Percentiles rank a stretch among this genome's conserved stretches.
These are phyloP conservation scores for Isabelozyma pseudorhagii DNA, from an alignment of 805 yeast species.

Conservation along the genomic window DNA sequence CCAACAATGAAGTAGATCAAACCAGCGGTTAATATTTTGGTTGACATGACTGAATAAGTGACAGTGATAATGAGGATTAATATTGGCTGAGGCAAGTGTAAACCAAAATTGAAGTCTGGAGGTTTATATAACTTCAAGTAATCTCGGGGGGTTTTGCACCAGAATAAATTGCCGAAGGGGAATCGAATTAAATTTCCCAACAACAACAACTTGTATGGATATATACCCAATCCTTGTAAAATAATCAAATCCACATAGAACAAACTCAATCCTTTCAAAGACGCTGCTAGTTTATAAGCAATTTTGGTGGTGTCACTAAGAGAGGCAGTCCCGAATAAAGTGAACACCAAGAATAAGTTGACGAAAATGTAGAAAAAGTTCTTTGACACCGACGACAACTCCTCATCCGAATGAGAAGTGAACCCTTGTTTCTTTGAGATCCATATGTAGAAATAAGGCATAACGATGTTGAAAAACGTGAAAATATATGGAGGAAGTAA, in stretches of 20 bases:
- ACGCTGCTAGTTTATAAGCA: slow-evolving; percentile 81
- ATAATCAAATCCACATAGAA: slow-evolving; percentile 87
- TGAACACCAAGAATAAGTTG: slow-evolving; percentile 88
- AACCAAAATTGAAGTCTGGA: slow-evolving; percentile 87
- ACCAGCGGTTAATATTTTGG: slow-evolving; percentile 83
- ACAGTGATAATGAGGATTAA: slow-evolving; percentile 80
- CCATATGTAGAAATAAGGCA: slow-evolving; percentile 86
- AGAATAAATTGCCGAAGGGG: slow-evolving; percentile 50
- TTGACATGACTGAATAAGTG: slow-evolving; percentile 84
- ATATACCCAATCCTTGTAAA: slow-evolving; percentile 82
- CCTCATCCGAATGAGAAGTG: slow-evolving; percentile 90
- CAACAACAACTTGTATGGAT: slow-evolving; percentile 82
- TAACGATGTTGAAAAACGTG: slow-evolving; percentile 74
- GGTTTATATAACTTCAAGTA: slow-evolving; percentile 74
- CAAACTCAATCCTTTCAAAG: slow-evolving; percentile 72
- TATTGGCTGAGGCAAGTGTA: slow-evolving; percentile 88
- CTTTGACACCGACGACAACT: slow-evolving; percentile 82
- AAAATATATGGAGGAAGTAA: slow-evolving; percentile 88
- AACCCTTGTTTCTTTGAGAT: slow-evolving; percentile 82
- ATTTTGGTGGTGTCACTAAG: slow-evolving; percentile 86
- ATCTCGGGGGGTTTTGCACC: slow-evolving; percentile 84
- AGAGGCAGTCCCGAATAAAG: slow-evolving; percentile 89
- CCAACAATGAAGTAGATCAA: slow-evolving; percentile 80
- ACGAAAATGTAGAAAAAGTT: slow-evolving; percentile 94
- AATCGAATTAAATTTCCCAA: slow-evolving; percentile 75